These are phyloP conservation scores for Nannizzia gypsea DNA, from an alignment of 2,329 filamentous ascomycete species.

Conservation along the genomic window DNA sequence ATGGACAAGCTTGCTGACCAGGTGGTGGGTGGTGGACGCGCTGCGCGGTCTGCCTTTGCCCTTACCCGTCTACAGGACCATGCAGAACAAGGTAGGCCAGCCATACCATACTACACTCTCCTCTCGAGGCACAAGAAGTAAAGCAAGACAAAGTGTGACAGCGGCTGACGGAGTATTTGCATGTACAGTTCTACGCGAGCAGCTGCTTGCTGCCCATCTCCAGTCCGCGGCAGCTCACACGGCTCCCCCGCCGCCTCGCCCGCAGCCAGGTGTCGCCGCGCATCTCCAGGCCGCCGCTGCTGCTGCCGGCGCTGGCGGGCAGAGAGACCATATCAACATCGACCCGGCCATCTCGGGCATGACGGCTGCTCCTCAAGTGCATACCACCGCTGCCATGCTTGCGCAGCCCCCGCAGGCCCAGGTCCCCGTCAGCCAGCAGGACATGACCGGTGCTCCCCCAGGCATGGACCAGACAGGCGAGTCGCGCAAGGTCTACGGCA, in stretches of 20 bases:
- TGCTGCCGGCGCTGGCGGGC: conserved; percentile 20
- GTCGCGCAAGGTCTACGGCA: conserved; percentile 58
- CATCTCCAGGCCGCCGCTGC: conserved; percentile 25
- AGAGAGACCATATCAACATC: conserved; percentile 42
- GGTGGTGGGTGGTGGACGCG: neutral
- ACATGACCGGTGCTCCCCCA: neutral
- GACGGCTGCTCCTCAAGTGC: neutral
- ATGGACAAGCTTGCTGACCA: neutral
- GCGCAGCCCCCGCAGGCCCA: conserved; percentile 12
- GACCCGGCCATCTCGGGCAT: conserved; percentile 46
- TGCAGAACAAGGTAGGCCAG: conserved; percentile 34
- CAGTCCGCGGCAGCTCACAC: conserved; percentile 19
- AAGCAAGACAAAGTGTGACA: neutral
- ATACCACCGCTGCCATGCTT: conserved; percentile 11
- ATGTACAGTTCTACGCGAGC: conserved; percentile 48
- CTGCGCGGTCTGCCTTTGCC: neutral
- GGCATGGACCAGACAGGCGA: conserved; percentile 35
- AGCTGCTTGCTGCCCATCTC: conserved; percentile 43
- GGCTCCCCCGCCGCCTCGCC: conserved; percentile 35
- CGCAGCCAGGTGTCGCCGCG: conserved; percentile 33
- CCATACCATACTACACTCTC: too few species aligned
- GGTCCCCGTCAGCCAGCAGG: conserved; percentile 1
- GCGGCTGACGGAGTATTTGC: conserved; percentile 8
- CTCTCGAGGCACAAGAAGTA: neutral
- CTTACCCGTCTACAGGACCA: conserved; percentile 26